A percentile compares a stretch with the other conserved stretches of the same genome.
Conservation (phyloP, 2,329 filamentous ascomycete species). For the Aspergillus fijiensis region DNA sequence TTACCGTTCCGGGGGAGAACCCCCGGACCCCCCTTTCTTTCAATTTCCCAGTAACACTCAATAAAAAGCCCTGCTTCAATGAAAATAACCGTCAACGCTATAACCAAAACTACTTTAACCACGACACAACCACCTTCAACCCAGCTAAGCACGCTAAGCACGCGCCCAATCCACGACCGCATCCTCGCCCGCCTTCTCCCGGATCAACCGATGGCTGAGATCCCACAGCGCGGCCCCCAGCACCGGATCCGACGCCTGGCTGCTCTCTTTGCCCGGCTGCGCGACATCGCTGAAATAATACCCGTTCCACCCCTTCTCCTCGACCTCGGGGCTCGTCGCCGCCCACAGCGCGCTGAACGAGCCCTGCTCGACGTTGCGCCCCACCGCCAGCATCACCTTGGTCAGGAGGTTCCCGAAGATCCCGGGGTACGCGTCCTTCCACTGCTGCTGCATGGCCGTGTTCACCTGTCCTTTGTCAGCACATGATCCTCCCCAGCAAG, state of each 20-base stretch:
- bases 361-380: constrained; percentile 44
- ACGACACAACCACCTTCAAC: no score
- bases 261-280: constrained; percentile 39
- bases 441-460: constrained; percentile 48
- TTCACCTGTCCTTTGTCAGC: constrained; percentile 36
- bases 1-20: no score
- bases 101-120: no score
- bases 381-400: constrained; percentile 34
- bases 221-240: constrained; percentile 44
- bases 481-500: not conserved
- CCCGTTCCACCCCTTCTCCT: constrained; percentile 46
- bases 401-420: constrained; percentile 42
- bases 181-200: constrained; percentile 43
- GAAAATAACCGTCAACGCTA: no score
- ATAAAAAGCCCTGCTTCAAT: no score
- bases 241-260: constrained; percentile 41
- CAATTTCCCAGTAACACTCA: no score
- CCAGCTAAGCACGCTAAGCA: not conserved
- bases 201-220: constrained; percentile 41
- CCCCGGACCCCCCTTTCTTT: no score
- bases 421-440: constrained; percentile 48
- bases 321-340: constrained; percentile 42
- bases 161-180: constrained; percentile 37
- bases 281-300: constrained; percentile 45
- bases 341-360: constrained; percentile 48